phyloP scores from a whole-genome alignment of 345 rosid species.

The Dipteronia dyeriana region DNA sequence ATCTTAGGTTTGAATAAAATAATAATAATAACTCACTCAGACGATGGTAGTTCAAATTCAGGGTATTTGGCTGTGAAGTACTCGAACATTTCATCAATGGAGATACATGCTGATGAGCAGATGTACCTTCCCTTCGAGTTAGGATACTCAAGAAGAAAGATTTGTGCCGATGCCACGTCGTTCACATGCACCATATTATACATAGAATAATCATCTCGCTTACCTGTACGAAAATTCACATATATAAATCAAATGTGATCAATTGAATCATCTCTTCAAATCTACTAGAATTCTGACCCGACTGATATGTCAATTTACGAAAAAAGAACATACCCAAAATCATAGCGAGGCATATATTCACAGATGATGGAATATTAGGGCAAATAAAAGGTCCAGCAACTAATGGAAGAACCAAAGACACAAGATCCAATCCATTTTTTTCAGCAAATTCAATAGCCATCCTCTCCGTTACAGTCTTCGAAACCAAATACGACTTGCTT shows the following conservation, averaged over 20 bases:
- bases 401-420: slow-evolving; percentile 42
- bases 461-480: slow-evolving; percentile 43
- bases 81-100: slow-evolving; percentile 36
- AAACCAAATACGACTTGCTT: slow-evolving; percentile 35
- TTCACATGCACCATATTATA: slow-evolving; percentile 51
- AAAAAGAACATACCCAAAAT: slow-evolving; percentile 33
- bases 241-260: too few relatives aligned
- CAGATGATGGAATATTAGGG: slow-evolving; percentile 42
- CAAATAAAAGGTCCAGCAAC: slow-evolving; percentile 60
- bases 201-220: slow-evolving; percentile 28
- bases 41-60: slow-evolving; percentile 39
- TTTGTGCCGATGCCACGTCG: slow-evolving; percentile 54
- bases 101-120: slow-evolving; percentile 42
- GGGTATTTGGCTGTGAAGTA: slow-evolving; percentile 43
- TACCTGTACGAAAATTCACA: not conserved
- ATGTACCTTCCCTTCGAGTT: slow-evolving; percentile 55
- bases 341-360: slow-evolving; percentile 31
- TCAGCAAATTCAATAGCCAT: slow-evolving; percentile 42
- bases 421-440: slow-evolving; percentile 44
- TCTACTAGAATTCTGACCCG: not conserved
- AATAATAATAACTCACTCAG: slow-evolving; percentile 38
- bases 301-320: too few relatives aligned
- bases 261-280: too few relatives aligned
- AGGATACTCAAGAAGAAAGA: slow-evolving; percentile 50
- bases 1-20: too few relatives aligned